phyloP scores from a whole-genome alignment of 495 filamentous ascomycete genomes.

The Aspergillus indologenus region DNA sequence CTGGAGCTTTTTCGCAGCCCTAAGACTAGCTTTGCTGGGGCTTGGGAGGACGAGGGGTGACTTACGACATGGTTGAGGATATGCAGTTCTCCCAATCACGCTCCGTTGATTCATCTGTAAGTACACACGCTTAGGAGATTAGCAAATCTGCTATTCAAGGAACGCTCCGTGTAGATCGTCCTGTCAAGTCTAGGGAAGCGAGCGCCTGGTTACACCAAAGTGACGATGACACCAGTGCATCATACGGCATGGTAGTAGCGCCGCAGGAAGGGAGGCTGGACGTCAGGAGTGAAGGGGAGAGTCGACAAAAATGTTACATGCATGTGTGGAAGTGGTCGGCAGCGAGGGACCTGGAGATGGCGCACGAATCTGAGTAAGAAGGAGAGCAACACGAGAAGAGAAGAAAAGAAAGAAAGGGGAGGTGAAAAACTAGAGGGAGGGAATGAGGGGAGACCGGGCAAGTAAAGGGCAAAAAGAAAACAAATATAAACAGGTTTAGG shows the following conservation, averaged over 20 bases:
- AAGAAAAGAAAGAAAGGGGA: conserved; percentile 4
- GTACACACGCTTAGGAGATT: conserved; percentile 42
- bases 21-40: conserved; percentile 2
- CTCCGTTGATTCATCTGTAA: conserved; percentile 43
- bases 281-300: conserved; percentile 27
- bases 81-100: conserved; percentile 38
- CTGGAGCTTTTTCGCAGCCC: conserved; percentile 1
- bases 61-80: conserved; percentile 53
- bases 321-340: conserved; percentile 20
- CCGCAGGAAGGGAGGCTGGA: conserved; percentile 30
- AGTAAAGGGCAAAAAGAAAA: conserved; percentile 15
- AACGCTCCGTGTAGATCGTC: conserved; percentile 32
- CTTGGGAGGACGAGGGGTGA: conserved; percentile 31
- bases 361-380: conserved; percentile 10
- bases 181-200: conserved; percentile 35
- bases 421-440: conserved; percentile 22
- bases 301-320: conserved; percentile 25
- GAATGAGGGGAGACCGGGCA: neutral
- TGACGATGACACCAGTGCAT: conserved; percentile 47
- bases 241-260: conserved; percentile 37
- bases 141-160: conserved; percentile 40
- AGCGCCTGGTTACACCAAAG: conserved; percentile 41
- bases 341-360: conserved; percentile 19
- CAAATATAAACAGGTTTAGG: conserved; percentile 31
- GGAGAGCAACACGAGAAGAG: conserved; percentile 21